Percentiles rank a stretch among this genome's conserved stretches.
Evolutionary conservation across 768 basidiomycete genomes (phyloP).

Genomic region (Boletus sp.): DNA sequence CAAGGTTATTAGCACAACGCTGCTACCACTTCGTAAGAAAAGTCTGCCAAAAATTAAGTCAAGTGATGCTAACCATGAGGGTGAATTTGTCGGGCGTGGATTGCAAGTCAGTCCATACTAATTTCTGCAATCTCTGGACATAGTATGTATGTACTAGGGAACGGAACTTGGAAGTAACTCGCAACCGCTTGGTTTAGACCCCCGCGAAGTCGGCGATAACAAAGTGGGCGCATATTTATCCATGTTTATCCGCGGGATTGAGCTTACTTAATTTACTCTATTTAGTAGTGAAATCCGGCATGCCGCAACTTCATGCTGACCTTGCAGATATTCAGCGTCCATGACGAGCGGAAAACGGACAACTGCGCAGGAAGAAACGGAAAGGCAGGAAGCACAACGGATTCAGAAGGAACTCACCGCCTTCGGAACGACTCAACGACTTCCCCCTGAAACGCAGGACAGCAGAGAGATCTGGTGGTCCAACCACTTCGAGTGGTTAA

Average conservation of each 20-base stretch:
- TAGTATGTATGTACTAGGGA: neutral
- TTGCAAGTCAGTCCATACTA: neutral
- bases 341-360: slow-evolving; percentile 1
- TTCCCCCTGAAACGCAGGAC: neutral
- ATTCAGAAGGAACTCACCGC: slow-evolving; percentile 1
- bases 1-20: neutral
- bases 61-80: neutral
- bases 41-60: neutral
- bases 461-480: slow-evolving; percentile 54
- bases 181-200: neutral
- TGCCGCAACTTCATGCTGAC: neutral
- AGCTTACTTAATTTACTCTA: neutral
- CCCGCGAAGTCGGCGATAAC: slow-evolving; percentile 1
- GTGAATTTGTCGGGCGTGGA: neutral
- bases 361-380: neutral
- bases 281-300: neutral
- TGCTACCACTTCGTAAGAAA: no score
- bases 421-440: slow-evolving; percentile 1
- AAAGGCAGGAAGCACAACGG: neutral
- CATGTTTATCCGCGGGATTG: neutral
- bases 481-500: neutral
- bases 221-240: neutral
- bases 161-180: neutral
- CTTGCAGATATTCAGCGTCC: neutral
- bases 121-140: no score